phyloP scores from a whole-genome alignment of 2,329 filamentous ascomycete species.

The Fusarium sp. region DNA sequence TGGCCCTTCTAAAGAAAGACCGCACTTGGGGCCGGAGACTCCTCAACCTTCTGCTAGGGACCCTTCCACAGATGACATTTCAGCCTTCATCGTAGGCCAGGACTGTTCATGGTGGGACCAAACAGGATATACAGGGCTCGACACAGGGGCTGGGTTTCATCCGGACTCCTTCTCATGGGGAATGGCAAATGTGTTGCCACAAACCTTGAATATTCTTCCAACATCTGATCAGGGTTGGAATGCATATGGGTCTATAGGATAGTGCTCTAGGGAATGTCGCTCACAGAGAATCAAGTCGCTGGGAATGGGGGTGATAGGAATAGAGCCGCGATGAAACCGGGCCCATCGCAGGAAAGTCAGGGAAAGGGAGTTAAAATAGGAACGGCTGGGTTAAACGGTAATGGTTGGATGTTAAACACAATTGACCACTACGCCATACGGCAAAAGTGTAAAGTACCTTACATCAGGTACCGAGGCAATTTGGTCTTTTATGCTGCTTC shows the following conservation, averaged over 20 bases:
- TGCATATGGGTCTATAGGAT: not conserved
- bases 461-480: no score
- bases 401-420: no score
- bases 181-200: not conserved
- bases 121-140: not conserved
- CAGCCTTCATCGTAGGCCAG: not conserved
- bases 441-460: no score
- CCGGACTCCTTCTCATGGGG: conserved; percentile 8
- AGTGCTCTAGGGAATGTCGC: not conserved
- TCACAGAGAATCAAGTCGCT: not conserved
- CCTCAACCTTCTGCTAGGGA: not conserved
- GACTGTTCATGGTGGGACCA: not conserved
- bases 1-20: not conserved
- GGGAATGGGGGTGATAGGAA: not conserved
- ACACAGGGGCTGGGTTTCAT: conserved; percentile 11
- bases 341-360: not conserved
- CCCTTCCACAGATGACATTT: not conserved
- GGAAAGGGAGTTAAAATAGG: not conserved
- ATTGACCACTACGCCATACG: no score
- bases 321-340: not conserved
- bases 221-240: not conserved
- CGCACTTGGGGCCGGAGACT: not conserved
- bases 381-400: not conserved
- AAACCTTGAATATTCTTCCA: not conserved
- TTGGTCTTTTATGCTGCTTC: no score